Conservation (phyloP, 176 grass and related monocot species). For the Oryza punctata region DNA sequence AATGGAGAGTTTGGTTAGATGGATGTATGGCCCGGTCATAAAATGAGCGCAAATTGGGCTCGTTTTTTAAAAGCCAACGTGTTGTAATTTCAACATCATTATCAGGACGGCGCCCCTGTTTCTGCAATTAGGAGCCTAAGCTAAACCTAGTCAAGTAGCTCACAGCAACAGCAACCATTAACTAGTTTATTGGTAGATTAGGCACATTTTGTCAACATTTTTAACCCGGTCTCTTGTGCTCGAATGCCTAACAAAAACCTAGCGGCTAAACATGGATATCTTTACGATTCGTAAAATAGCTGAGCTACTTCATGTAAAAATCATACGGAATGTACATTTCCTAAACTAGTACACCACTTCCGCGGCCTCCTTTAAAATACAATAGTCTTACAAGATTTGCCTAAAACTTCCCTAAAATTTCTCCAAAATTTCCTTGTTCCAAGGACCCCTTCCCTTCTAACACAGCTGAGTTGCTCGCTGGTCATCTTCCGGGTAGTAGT, state of each 20-base stretch:
- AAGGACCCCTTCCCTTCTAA: too few species aligned
- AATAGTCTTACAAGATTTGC: too few species aligned
- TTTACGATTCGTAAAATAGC: too few species aligned
- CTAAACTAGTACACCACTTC: too few species aligned
- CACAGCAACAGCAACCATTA: neutral
- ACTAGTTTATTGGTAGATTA: neutral
- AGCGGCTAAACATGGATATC: neutral
- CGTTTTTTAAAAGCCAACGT: neutral
- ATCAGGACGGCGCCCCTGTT: neutral
- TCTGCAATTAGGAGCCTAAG: neutral
- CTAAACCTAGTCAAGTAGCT: neutral
- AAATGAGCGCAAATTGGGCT: neutral
- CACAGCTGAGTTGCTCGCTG: neutral
- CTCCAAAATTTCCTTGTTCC: too few species aligned
- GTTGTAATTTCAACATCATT: neutral
- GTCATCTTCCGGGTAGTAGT: neutral
- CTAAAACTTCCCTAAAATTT: too few species aligned
- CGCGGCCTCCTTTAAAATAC: too few species aligned
- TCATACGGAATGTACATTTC: too few species aligned
- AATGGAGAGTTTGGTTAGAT: neutral
- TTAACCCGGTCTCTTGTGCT: neutral
- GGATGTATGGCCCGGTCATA: neutral
- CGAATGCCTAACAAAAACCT: neutral
- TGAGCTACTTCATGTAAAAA: too few species aligned
- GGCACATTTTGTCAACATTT: neutral